Evolutionary conservation across 2,329 filamentous ascomycete genomes (phyloP).

Genomic region (Alternaria postmessia): DNA sequence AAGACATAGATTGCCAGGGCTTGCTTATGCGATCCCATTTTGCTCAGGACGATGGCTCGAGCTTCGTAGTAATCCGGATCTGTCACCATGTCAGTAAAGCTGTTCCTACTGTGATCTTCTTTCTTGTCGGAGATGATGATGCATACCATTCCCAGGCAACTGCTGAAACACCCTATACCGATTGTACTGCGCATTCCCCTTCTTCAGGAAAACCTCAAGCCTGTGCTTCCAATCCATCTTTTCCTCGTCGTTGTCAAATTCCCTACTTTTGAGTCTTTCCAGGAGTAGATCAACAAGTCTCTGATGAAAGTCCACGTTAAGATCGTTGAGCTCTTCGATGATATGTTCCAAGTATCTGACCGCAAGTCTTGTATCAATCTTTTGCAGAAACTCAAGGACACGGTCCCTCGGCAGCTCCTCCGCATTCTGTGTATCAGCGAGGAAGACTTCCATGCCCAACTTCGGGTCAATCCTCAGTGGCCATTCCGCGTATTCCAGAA

Average conservation of each 20-base stretch:
- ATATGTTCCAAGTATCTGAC: conserved; percentile 89
- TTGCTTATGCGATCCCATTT: conserved; percentile 95
- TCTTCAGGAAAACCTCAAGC: conserved; percentile 77
- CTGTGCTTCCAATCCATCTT: conserved; percentile 64
- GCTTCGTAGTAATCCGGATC: conserved; percentile 88
- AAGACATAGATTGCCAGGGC: conserved; percentile 98
- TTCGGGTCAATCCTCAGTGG: conserved; percentile 75
- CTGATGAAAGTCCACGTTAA: conserved; percentile 87
- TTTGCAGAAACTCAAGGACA: conserved; percentile 77
- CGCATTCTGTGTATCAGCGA: conserved; percentile 92
- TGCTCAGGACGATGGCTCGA: conserved; percentile 87
- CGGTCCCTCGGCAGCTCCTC: conserved; percentile 82
- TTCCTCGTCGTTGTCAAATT: conserved; percentile 47
- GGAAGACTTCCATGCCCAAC: conserved; percentile 89
- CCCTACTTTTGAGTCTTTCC: conserved; percentile 56
- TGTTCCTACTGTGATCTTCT: neutral
- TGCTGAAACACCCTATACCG: conserved; percentile 77
- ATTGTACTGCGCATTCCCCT: conserved; percentile 78
- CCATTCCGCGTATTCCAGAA: conserved; percentile 92
- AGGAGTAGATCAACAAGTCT: conserved; percentile 78
- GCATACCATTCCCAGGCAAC: conserved; percentile 79
- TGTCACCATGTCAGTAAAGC: conserved; percentile 46
- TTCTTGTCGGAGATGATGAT: neutral
- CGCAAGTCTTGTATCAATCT: conserved; percentile 75
- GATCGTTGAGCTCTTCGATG: conserved; percentile 84